Evolutionary conservation across 2,329 filamentous ascomycete genomes (phyloP).

Genomic region (Lecanoromycetidae sp.): DNA sequence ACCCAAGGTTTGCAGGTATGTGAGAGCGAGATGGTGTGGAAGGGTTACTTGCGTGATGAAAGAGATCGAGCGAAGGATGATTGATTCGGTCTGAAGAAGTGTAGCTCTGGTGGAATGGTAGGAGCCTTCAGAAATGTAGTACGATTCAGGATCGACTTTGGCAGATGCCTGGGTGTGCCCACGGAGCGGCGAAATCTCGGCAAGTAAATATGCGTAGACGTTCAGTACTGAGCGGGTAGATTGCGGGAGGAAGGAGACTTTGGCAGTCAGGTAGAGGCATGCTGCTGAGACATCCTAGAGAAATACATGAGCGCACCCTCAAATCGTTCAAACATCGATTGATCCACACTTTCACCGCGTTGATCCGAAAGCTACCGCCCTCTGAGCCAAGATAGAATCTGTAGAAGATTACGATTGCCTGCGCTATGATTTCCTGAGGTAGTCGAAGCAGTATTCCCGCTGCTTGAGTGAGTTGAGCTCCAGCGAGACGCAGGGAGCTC

Average conservation of each 20-base stretch:
- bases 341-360: slow-evolving; percentile 30
- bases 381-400: slow-evolving; percentile 59
- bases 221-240: slow-evolving; percentile 71
- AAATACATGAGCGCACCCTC: background rate
- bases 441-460: slow-evolving; percentile 61
- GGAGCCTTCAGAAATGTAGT: slow-evolving; percentile 60
- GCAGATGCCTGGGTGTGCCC: slow-evolving; percentile 18
- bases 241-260: slow-evolving; percentile 65
- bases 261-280: slow-evolving; percentile 66
- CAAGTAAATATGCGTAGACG: slow-evolving; percentile 70
- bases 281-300: slow-evolving; percentile 67
- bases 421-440: slow-evolving; percentile 73
- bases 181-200: slow-evolving; percentile 41
- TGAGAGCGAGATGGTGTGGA: slow-evolving; percentile 76
- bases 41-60: slow-evolving; percentile 79
- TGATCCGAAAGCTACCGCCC: slow-evolving; percentile 33
- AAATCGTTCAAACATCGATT: background rate
- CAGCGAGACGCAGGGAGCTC: slow-evolving; percentile 34
- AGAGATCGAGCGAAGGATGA: slow-evolving; percentile 60
- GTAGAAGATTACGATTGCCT: slow-evolving; percentile 69
- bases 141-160: slow-evolving; percentile 38
- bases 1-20: slow-evolving; percentile 82
- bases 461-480: slow-evolving; percentile 34
- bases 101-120: slow-evolving; percentile 54
- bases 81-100: slow-evolving; percentile 63